Percentiles rank a stretch among this genome's conserved stretches.
Conservation (phyloP, 2,329 filamentous ascomycete genomes). For the Phaeosphaeria sp. region DNA sequence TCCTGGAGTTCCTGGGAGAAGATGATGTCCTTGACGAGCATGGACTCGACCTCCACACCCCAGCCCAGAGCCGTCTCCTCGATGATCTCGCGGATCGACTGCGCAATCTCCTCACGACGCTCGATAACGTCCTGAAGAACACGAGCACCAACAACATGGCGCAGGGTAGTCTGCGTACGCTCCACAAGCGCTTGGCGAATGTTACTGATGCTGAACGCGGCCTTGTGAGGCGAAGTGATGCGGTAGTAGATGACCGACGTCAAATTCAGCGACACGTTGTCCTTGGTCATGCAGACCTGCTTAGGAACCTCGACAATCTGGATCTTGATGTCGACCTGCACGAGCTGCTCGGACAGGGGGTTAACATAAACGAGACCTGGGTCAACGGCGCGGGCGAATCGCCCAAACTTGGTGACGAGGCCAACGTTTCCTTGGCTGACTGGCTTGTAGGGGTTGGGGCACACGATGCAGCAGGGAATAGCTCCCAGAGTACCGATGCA, state of each 20-base stretch:
- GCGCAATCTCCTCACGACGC: conserved; percentile 94
- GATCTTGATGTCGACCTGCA: conserved; percentile 98
- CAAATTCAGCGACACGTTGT: conserved; percentile 93
- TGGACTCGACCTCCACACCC: conserved; percentile 96
- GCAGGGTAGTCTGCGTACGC: conserved; percentile 95
- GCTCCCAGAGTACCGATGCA: conserved; percentile 81
- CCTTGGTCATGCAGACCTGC: conserved; percentile 99
- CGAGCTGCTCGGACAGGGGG: conserved; percentile 86
- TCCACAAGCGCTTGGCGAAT: conserved; percentile 96
- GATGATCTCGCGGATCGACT: conserved; percentile 95
- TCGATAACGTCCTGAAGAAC: conserved; percentile 98
- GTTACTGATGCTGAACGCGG: conserved; percentile 94
- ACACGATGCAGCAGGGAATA: conserved; percentile 88
- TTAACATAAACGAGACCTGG: conserved; percentile 98
- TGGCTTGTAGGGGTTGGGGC: conserved; percentile 94
- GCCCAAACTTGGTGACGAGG: conserved; percentile 92
- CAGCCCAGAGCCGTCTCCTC: conserved; percentile 92
- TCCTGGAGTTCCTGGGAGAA: conserved; percentile 97
- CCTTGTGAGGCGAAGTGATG: conserved; percentile 93
- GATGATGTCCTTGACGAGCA: conserved; percentile 99
- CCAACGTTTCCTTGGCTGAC: conserved; percentile 94
- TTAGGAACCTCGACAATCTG: conserved; percentile 97
- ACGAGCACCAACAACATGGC: conserved; percentile 93
- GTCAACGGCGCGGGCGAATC: conserved; percentile 94
- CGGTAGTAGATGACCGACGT: conserved; percentile 99